phyloP scores from a whole-genome alignment of 1,139 yeast species.

The Yamadazyma membranifaciens region DNA sequence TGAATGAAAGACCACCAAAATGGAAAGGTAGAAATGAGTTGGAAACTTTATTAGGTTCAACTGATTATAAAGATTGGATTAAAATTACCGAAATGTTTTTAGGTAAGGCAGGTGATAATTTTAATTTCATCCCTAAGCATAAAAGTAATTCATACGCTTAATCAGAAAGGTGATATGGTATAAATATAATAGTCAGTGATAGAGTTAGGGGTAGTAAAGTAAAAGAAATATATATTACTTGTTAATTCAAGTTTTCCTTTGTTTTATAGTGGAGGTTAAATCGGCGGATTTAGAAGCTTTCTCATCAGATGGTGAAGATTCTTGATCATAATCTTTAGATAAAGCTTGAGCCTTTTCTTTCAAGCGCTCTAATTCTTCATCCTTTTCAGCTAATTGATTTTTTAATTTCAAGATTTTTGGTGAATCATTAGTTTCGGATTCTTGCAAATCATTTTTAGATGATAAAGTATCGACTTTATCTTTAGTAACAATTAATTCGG shows the following conservation, averaged over 20 bases:
- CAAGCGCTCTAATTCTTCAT: slow-evolving; percentile 60
- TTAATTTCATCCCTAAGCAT: slow-evolving; percentile 88
- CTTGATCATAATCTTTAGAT: slow-evolving; percentile 52
- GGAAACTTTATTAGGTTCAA: slow-evolving; percentile 84
- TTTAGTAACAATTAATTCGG: slow-evolving; percentile 63
- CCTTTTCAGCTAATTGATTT: slow-evolving; percentile 56
- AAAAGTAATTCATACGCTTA: slow-evolving; percentile 65
- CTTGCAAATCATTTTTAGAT: slow-evolving; percentile 18
- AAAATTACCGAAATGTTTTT: slow-evolving; percentile 94
- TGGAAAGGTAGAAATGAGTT: slow-evolving; percentile 95
- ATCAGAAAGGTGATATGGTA: background rate
- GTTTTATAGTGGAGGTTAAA: slow-evolving; percentile 5
- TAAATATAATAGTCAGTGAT: background rate
- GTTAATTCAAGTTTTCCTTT: slow-evolving; percentile 9
- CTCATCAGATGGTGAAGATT: background rate
- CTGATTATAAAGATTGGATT: slow-evolving; percentile 92
- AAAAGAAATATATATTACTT: no score
- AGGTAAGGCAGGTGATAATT: slow-evolving; percentile 75
- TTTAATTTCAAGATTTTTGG: slow-evolving; percentile 50
- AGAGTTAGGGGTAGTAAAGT: no score
- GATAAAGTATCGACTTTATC: slow-evolving; percentile 56
- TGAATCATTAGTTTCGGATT: slow-evolving; percentile 21
- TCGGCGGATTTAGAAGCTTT: no score
- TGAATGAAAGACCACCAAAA: slow-evolving; percentile 90
- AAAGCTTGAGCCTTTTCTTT: slow-evolving; percentile 72